Evolutionary conservation across 306 rosid species (phyloP).

Genomic region (Sechiopsis laciniata): DNA sequence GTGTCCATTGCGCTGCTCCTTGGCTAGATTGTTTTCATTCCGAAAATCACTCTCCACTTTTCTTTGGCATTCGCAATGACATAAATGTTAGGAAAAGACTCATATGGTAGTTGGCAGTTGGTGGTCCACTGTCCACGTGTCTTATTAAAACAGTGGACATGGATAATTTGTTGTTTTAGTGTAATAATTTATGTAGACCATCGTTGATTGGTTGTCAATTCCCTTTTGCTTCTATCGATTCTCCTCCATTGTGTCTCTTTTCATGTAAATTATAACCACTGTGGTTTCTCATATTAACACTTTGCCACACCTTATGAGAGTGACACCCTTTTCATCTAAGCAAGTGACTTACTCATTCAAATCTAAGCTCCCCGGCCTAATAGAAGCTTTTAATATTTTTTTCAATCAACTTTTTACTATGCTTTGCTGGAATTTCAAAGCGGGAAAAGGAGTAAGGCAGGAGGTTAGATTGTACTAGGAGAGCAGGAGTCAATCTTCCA

Average conservation of each 20-base stretch:
- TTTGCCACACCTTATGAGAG: background rate
- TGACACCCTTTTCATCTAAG: background rate
- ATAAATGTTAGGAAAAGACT: background rate
- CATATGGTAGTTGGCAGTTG: background rate
- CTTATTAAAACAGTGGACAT: background rate
- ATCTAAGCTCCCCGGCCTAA: background rate
- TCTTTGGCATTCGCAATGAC: background rate
- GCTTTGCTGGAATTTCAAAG: background rate
- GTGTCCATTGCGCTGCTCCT: background rate
- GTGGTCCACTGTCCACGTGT: background rate
- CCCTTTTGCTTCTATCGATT: background rate
- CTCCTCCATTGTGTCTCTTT: background rate
- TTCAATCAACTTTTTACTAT: background rate
- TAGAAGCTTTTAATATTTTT: background rate
- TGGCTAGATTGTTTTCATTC: background rate
- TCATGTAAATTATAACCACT: background rate
- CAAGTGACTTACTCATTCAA: slow-evolving; percentile 2
- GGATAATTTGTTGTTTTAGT: background rate
- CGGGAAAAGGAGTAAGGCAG: background rate
- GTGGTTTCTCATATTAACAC: background rate
- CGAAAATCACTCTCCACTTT: background rate
- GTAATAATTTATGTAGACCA: background rate
- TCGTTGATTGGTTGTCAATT: background rate
- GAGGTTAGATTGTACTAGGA: background rate
- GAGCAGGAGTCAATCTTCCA: background rate